Conservation (phyloP, 2,329 filamentous ascomycete genomes). For the Ophiostoma pallidulum region DNA sequence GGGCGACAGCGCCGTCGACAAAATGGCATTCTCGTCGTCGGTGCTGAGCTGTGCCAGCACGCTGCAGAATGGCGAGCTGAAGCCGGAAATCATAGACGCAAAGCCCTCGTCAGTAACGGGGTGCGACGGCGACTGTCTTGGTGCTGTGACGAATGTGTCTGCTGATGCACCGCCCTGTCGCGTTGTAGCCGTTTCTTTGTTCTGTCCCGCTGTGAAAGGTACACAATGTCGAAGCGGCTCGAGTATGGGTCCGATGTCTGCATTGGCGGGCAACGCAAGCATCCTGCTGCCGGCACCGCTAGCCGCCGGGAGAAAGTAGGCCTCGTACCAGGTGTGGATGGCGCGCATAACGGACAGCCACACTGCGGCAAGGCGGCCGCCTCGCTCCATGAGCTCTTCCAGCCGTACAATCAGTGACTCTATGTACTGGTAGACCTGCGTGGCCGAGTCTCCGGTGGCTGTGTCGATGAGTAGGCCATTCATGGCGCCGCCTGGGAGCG, state of each 20-base stretch:
- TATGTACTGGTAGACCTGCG: slow-evolving; percentile 10
- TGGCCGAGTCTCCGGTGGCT: slow-evolving; percentile 3
- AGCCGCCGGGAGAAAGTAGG: slow-evolving; percentile 5
- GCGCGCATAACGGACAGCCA: slow-evolving; percentile 8
- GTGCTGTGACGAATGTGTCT: too few relatives aligned
- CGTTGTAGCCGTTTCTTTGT: too few relatives aligned
- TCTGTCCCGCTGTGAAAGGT: too few relatives aligned
- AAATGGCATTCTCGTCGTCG: background rate
- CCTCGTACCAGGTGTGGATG: slow-evolving; percentile 8
- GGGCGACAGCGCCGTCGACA: slow-evolving; percentile 1
- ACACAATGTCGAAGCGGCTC: slow-evolving; percentile 8
- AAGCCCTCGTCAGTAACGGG: background rate
- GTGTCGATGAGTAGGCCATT: slow-evolving; percentile 6
- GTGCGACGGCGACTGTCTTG: background rate
- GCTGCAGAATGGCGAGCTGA: background rate
- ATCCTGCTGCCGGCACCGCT: background rate
- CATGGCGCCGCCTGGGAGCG: slow-evolving; percentile 11
- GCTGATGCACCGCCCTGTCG: too few relatives aligned
- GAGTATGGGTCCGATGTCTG: slow-evolving; percentile 1
- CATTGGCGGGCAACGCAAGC: background rate
- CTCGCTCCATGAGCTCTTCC: background rate
- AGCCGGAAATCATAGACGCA: background rate
- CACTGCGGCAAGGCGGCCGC: slow-evolving; percentile 4
- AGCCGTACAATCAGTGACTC: slow-evolving; percentile 1
- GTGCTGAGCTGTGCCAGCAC: background rate